phyloP scores from a whole-genome alignment of 305 asterid genomes.

The Fraxinus ornus region DNA sequence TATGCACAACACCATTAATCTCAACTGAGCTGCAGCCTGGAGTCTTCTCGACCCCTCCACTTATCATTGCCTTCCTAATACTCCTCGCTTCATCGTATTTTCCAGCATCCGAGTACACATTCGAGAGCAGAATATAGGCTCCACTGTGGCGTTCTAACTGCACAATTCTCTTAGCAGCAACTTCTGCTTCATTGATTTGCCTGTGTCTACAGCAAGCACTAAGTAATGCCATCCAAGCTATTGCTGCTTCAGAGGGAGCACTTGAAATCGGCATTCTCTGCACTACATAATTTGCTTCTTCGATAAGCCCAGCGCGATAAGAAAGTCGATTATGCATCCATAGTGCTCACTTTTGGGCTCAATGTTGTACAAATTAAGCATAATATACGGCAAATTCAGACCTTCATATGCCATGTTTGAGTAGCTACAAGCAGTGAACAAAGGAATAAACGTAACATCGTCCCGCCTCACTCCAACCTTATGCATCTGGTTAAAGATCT shows the following conservation, averaged over 20 bases:
- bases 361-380: conserved; percentile 47
- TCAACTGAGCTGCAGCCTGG: conserved; percentile 81
- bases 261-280: conserved; percentile 38
- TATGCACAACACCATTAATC: conserved; percentile 57
- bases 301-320: conserved; percentile 44
- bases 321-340: conserved; percentile 60
- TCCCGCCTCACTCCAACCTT: conserved; percentile 46
- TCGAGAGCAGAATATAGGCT: conserved; percentile 61
- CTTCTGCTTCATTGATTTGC: conserved; percentile 46
- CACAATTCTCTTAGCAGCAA: conserved; percentile 57
- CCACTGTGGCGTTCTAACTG: conserved; percentile 60
- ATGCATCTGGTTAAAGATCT: conserved; percentile 52
- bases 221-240: conserved; percentile 69
- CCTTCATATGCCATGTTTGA: conserved; percentile 63
- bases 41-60: conserved; percentile 52
- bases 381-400: conserved; percentile 35
- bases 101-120: conserved; percentile 54
- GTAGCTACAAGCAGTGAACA: conserved; percentile 69
- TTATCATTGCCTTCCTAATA: conserved; percentile 54
- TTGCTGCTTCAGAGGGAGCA: conserved; percentile 43
- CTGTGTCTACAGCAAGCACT: conserved; percentile 51
- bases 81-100: conserved; percentile 44
- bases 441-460: conserved; percentile 52
- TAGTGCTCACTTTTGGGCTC: conserved; percentile 61
- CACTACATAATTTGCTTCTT: conserved; percentile 51